A percentile compares a stretch with the other conserved stretches of the same genome.
phyloP scores from a whole-genome alignment of 1,284 basidiomycete genomes.

The Heterobasidion annosum region DNA sequence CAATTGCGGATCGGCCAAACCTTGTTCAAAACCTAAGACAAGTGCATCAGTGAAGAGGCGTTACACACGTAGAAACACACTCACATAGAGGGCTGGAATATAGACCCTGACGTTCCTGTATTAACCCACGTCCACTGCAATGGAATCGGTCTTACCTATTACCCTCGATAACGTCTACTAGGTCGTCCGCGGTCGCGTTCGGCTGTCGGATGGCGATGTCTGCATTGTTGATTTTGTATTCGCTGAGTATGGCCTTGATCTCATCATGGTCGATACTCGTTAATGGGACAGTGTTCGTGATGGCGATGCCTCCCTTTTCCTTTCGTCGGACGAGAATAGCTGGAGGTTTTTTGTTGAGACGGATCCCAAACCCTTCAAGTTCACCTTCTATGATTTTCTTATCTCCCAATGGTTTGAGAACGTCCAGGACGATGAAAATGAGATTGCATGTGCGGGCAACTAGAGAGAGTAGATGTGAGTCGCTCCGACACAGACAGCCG shows the following conservation, averaged over 20 bases:
- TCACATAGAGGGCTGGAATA: constrained; percentile 84
- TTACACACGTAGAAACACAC: constrained; percentile 16
- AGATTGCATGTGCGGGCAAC: constrained; percentile 97
- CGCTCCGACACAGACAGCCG: background rate
- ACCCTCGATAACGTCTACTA: constrained; percentile 95
- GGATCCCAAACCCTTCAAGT: constrained; percentile 94
- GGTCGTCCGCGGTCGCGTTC: constrained; percentile 90
- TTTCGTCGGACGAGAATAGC: constrained; percentile 85
- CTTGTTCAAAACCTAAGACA: constrained; percentile 65
- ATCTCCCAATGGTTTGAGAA: constrained; percentile 94
- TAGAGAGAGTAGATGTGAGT: constrained; percentile 19
- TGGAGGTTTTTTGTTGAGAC: constrained; percentile 93
- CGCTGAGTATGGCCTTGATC: constrained; percentile 92
- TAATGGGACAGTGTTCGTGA: constrained; percentile 95
- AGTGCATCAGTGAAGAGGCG: constrained; percentile 1
- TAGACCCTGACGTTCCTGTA: constrained; percentile 62
- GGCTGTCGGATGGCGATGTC: constrained; percentile 93
- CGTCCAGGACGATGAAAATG: constrained; percentile 98
- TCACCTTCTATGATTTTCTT: constrained; percentile 89
- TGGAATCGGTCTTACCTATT: constrained; percentile 47
- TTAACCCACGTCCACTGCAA: background rate
- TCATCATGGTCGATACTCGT: constrained; percentile 95
- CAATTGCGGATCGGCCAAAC: constrained; percentile 22
- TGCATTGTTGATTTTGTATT: constrained; percentile 87
- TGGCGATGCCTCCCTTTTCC: constrained; percentile 90